These are phyloP conservation scores for Neurospora intermedia DNA, from an alignment of 495 filamentous ascomycete species.

Conservation along the genomic window DNA sequence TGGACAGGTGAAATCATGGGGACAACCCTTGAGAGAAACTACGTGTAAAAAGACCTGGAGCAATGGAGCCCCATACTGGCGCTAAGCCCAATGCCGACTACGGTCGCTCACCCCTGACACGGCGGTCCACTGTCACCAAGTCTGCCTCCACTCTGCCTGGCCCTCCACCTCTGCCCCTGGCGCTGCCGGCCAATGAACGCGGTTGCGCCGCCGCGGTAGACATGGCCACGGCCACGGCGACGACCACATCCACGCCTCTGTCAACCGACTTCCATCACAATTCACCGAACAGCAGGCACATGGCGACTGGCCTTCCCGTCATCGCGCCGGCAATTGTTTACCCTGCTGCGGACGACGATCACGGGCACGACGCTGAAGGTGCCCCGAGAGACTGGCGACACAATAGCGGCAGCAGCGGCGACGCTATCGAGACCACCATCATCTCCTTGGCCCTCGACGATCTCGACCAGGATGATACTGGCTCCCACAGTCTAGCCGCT, in stretches of 20 bases:
- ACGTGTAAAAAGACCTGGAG: background rate
- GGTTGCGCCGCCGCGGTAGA: background rate
- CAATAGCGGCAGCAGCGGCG: background rate
- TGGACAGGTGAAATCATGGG: background rate
- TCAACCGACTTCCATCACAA: background rate
- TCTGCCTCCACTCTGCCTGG: background rate
- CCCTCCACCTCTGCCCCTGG: background rate
- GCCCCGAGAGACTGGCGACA: background rate
- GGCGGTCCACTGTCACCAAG: background rate
- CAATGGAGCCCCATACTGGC: background rate
- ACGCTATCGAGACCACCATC: background rate
- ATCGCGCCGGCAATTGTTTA: background rate
- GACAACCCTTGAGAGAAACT: background rate
- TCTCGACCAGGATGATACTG: conserved; percentile 3
- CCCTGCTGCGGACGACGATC: conserved; percentile 4
- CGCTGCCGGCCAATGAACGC: background rate
- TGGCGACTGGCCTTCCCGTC: conserved; percentile 6
- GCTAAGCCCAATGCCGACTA: background rate
- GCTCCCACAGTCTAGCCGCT: conserved; percentile 2
- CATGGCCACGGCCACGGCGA: conserved; percentile 10
- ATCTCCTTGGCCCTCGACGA: conserved; percentile 10
- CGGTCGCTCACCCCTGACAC: background rate
- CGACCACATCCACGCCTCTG: conserved; percentile 11
- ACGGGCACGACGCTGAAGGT: background rate
- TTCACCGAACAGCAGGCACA: background rate